Conservation (phyloP, 495 filamentous ascomycete genomes). For the Podospora conica region DNA sequence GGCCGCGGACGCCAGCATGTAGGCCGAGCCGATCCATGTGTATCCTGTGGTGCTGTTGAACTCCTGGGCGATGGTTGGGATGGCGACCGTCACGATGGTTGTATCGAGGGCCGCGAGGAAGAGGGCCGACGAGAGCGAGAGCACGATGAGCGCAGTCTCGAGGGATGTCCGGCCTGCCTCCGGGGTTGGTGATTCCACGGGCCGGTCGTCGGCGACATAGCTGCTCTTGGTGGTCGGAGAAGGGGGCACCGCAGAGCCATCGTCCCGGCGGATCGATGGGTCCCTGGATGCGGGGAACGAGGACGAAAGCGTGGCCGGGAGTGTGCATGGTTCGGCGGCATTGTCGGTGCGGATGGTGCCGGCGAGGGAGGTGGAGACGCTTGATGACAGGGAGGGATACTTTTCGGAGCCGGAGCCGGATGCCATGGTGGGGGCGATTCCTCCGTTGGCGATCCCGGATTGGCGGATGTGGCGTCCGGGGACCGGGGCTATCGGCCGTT, state of each 20-base stretch:
- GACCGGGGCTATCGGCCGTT: background rate
- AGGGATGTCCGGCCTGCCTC: constrained; percentile 31
- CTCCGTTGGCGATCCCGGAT: too few relatives aligned
- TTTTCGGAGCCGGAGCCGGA: background rate
- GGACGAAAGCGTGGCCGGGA: background rate
- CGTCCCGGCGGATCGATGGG: background rate
- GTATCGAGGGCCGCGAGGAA: constrained; percentile 50
- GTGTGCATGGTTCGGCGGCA: background rate
- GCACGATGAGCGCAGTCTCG: constrained; percentile 34
- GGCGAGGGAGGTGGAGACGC: background rate
- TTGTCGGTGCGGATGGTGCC: background rate
- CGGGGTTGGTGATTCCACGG: constrained; percentile 10
- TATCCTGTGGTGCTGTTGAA: constrained; percentile 62
- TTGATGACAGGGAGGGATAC: background rate
- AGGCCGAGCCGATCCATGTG: constrained; percentile 71
- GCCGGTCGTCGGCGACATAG: background rate
- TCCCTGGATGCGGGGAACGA: background rate
- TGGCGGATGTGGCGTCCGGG: background rate
- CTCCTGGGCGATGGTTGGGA: constrained; percentile 56
- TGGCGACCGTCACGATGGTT: constrained; percentile 33
- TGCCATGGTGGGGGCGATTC: background rate
- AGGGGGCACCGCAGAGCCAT: background rate
- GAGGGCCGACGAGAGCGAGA: constrained; percentile 42
- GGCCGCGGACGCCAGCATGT: constrained; percentile 62
- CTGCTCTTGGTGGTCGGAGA: background rate